Conservation (phyloP, 2,329 filamentous ascomycete species). For the Colletotrichum caudatum region DNA sequence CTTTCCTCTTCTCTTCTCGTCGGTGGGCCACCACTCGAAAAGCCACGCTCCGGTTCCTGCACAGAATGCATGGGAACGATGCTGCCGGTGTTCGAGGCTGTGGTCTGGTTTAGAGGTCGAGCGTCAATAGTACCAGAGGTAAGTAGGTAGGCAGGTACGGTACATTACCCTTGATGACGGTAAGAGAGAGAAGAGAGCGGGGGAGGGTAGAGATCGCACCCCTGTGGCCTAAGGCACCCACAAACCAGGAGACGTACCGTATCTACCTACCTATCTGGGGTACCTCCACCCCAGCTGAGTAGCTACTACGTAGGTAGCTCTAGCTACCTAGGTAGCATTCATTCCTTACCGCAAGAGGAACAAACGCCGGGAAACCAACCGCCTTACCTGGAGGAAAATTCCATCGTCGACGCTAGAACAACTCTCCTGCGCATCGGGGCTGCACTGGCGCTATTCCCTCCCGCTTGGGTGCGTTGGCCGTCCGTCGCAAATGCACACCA, state of each 20-base stretch:
- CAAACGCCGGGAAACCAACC: not conserved
- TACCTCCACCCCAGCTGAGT: not conserved
- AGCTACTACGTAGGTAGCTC: no score
- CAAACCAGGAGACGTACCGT: not conserved
- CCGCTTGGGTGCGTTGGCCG: slow-evolving; percentile 4
- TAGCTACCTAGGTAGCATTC: no score
- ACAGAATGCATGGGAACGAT: not conserved
- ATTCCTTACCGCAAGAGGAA: not conserved
- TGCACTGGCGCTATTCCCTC: slow-evolving; percentile 1
- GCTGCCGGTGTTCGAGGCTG: not conserved
- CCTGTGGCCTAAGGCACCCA: not conserved
- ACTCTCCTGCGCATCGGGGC: slow-evolving; percentile 27
- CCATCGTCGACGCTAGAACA: slow-evolving; percentile 39
- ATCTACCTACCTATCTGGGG: not conserved
- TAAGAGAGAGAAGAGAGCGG: not conserved
- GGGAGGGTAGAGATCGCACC: not conserved
- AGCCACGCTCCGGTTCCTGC: not conserved
- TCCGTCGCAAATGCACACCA: not conserved
- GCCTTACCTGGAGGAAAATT: slow-evolving; percentile 33
- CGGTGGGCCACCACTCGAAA: not conserved
- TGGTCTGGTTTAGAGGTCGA: not conserved
- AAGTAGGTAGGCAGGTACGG: not conserved
- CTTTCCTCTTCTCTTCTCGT: not conserved
- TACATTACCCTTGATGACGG: not conserved
- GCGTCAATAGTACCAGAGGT: not conserved